Evolutionary conservation across 2,329 filamentous ascomycete species (phyloP).

Genomic region (Talaromyces sp.): DNA sequence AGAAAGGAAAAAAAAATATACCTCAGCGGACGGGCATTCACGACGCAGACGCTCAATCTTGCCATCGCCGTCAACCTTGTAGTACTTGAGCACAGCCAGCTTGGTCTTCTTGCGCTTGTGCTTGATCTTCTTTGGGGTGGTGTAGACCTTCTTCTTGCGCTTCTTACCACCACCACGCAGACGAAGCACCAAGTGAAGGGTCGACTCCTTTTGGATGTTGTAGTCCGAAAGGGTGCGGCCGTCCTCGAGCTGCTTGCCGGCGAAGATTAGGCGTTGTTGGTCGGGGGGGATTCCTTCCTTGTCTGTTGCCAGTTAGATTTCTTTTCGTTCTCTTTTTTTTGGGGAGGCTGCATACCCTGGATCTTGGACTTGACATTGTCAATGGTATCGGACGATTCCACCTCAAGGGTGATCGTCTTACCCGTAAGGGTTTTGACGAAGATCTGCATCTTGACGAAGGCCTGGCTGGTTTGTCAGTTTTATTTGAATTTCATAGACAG

Average conservation of each 20-base stretch:
- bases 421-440: constrained; percentile 77
- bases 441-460: constrained; percentile 49
- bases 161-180: constrained; percentile 99
- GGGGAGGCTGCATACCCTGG: constrained; percentile 50
- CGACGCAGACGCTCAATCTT: constrained; percentile 99
- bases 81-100: constrained; percentile 99
- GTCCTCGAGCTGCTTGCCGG: constrained; percentile 99
- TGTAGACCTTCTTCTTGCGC: constrained; percentile 99
- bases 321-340: background rate
- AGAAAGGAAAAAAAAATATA: too few relatives aligned
- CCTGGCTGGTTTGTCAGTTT: constrained; percentile 24
- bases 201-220: constrained; percentile 99
- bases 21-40: constrained; percentile 90
- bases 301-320: constrained; percentile 54
- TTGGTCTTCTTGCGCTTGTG: constrained; percentile 99
- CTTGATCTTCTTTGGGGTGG: constrained; percentile 99
- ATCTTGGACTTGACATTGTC: constrained; percentile 99
- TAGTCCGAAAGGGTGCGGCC: constrained; percentile 98
- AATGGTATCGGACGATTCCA: constrained; percentile 99
- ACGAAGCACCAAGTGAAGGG: constrained; percentile 94
- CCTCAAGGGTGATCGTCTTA: constrained; percentile 99
- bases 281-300: constrained; percentile 99
- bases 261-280: constrained; percentile 99
- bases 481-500: background rate
- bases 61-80: constrained; percentile 99